Evolutionary conservation across 192 early-diverging fungal species (phyloP), one percentile per base, ranked within the genome.

Genomic region (Mortierella hygrophila): DNA sequence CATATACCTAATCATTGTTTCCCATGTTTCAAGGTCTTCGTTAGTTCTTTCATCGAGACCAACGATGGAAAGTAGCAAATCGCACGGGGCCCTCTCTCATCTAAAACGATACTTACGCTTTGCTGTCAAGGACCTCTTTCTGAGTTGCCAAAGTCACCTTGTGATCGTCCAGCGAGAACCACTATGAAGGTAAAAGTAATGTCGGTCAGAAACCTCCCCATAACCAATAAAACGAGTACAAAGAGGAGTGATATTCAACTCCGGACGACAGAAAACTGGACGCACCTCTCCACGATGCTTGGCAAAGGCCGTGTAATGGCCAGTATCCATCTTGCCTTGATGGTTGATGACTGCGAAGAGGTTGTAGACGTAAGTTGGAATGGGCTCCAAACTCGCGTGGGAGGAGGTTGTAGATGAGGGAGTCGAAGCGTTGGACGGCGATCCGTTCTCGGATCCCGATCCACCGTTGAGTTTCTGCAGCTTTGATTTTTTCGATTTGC

Each of bases 301-400:
- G 10, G 94, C 96, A 84, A 92, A 97, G 37, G 95, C 94, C 5
- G 94, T 97, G 83, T 99, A 99, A 85, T 99, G 98, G 26, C 98
- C 98, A 1, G 98, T 97, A 72, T 99, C 96, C 80, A 99, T 85
- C 75, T 93, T 93, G 20, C 98, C 98, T 69, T 94, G 91, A 76
- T 99, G 98, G 68, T 96, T 95, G 49, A 99, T 93, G 21, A 99
- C 96, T 15, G 97, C 96, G 91, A 98, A 98, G 32, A 99, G 88
- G 10, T 91, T 90, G 78, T 99, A 99, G 72, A 92, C 85, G 88
- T 95, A 95, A 3, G 94, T 89, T 1, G 94, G 96, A 71, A 93
- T 92, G 0, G 90, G 85, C 40, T 91, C 89, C 88, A 68, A 74
- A 65, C 76, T 75, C 74, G 70, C 16, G 76, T 82, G 72, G 85